phyloP scores from a whole-genome alignment of 2,329 filamentous ascomycete genomes.

The Fusarium sp. region DNA sequence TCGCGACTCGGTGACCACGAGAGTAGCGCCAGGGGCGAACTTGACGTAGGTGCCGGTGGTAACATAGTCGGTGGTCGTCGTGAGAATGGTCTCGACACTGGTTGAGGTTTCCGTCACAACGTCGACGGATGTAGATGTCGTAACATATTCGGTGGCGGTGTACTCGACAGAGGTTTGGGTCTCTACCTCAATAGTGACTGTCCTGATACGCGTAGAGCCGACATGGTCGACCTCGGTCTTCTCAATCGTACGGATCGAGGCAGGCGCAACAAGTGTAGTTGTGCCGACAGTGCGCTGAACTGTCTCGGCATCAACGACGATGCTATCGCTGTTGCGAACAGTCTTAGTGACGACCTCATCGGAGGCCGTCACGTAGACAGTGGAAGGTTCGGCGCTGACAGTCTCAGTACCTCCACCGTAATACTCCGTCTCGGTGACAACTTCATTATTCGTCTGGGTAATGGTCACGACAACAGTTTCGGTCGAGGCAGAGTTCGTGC shows the following conservation, averaged over 20 bases:
- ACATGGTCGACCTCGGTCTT: slow-evolving; percentile 11
- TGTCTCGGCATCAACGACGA: slow-evolving; percentile 3
- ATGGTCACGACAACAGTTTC: neutral
- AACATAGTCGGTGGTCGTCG: slow-evolving; percentile 7
- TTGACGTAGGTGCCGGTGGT: slow-evolving; percentile 5
- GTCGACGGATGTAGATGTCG: slow-evolving; percentile 12
- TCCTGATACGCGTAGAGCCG: slow-evolving; percentile 3
- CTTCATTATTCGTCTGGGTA: neutral
- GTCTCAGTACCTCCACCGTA: slow-evolving; percentile 1
- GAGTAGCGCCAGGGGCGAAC: neutral
- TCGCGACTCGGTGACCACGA: slow-evolving; percentile 1
- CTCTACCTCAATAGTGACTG: neutral
- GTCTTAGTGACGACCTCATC: slow-evolving; percentile 11
- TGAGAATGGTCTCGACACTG: slow-evolving; percentile 5
- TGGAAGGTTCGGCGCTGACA: neutral
- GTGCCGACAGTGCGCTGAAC: slow-evolving; percentile 6
- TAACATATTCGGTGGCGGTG: slow-evolving; percentile 4
- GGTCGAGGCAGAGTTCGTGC: neutral
- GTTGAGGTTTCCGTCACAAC: neutral
- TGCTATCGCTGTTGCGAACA: neutral
- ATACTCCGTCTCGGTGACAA: neutral
- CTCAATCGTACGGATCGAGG: slow-evolving; percentile 4
- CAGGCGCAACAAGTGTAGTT: neutral
- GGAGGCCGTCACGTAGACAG: neutral
- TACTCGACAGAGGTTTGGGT: neutral